A percentile compares a stretch with the other conserved stretches of the same genome.
phyloP scores from a whole-genome alignment of 1,284 basidiomycete species.

The Gomphus bonarii region DNA sequence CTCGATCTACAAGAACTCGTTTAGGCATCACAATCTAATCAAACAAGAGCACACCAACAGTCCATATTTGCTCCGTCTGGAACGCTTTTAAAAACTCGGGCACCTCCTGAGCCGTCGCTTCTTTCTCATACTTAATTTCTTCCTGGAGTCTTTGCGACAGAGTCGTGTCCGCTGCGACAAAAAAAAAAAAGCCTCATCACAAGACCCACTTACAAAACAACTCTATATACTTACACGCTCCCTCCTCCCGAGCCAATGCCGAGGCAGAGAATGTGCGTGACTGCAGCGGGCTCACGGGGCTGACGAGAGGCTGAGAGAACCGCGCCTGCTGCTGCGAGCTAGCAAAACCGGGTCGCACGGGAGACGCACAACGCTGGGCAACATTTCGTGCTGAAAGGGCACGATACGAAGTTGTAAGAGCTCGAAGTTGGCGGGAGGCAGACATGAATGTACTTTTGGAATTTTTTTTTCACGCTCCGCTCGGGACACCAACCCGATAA shows the following conservation, averaged over 20 bases:
- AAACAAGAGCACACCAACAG: constrained; percentile 31
- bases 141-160: constrained; percentile 71
- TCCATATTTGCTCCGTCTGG: constrained; percentile 69
- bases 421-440: constrained; percentile 5
- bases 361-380: neutral
- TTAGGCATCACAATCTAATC: neutral
- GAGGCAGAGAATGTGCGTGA: neutral
- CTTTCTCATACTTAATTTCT: constrained; percentile 81
- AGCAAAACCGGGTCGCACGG: neutral
- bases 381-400: constrained; percentile 1
- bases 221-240: neutral
- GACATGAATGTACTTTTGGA: constrained; percentile 1
- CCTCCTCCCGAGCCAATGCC: neutral
- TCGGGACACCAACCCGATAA: neutral
- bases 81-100: constrained; percentile 79
- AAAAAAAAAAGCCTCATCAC: neutral
- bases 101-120: constrained; percentile 36
- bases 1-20: constrained; percentile 42
- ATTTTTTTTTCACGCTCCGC: neutral
- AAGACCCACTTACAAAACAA: no score
- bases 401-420: constrained; percentile 3
- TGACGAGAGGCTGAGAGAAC: neutral
- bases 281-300: neutral
- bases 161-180: constrained; percentile 52
- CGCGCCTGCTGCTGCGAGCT: neutral